phyloP scores from a whole-genome alignment of 768 basidiomycete species.

The Austroboletus festivus region DNA sequence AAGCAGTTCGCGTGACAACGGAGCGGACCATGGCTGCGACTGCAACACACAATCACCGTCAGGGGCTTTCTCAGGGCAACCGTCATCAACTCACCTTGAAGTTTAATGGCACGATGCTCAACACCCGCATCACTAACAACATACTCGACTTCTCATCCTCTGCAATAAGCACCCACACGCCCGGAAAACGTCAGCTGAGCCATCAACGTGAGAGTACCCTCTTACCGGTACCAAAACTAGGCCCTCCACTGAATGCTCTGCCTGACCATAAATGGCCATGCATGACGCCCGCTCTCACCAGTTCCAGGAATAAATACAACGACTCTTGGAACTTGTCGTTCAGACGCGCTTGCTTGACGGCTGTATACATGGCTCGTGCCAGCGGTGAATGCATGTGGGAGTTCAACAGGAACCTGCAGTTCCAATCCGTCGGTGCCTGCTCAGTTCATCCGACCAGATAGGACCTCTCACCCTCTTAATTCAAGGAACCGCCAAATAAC shows the following conservation, averaged over 20 bases:
- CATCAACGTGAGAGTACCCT: slow-evolving; percentile 35
- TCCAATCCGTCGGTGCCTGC: slow-evolving; percentile 9
- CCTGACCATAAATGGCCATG: slow-evolving; percentile 91
- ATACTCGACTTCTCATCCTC: slow-evolving; percentile 94
- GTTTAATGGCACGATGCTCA: slow-evolving; percentile 91
- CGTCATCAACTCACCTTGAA: slow-evolving; percentile 76
- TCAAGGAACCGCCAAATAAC: slow-evolving; percentile 98
- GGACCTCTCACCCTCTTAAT: slow-evolving; percentile 69
- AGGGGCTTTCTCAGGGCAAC: neutral
- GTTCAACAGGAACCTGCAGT: slow-evolving; percentile 77
- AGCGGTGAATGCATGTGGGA: slow-evolving; percentile 86
- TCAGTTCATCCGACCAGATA: slow-evolving; percentile 4
- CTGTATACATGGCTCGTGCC: slow-evolving; percentile 87
- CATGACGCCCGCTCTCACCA: slow-evolving; percentile 94
- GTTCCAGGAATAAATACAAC: slow-evolving; percentile 90
- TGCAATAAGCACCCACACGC: slow-evolving; percentile 37
- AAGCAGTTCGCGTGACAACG: slow-evolving; percentile 91
- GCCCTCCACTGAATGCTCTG: slow-evolving; percentile 88
- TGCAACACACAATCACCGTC: slow-evolving; percentile 32
- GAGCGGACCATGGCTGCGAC: slow-evolving; percentile 92
- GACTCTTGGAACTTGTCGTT: slow-evolving; percentile 99
- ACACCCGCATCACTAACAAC: slow-evolving; percentile 93
- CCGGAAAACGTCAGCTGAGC: slow-evolving; percentile 18
- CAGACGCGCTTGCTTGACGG: slow-evolving; percentile 71
- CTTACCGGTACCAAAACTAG: slow-evolving; percentile 86